These are phyloP conservation scores for Diaporthe velutina DNA, from an alignment of 2,329 filamentous ascomycete genomes.

Conservation along the genomic window DNA sequence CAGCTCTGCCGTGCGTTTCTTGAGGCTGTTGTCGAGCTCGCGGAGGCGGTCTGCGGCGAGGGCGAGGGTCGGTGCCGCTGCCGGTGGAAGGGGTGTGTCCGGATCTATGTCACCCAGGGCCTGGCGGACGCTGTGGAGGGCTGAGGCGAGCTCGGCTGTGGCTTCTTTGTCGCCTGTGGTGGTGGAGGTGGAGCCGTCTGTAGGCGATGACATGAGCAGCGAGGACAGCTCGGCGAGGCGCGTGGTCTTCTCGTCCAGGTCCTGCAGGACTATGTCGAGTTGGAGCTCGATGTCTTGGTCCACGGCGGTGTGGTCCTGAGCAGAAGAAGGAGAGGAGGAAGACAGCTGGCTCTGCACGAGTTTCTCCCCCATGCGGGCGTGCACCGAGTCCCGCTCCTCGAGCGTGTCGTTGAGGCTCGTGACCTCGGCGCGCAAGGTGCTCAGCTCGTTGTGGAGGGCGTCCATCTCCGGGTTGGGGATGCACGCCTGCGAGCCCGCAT, in stretches of 20 bases:
- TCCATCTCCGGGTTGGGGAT: neutral
- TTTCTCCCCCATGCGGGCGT: constrained; percentile 19
- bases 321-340: neutral
- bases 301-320: neutral
- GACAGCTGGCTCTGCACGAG: neutral
- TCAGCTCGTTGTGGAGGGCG: constrained; percentile 2
- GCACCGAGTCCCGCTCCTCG: neutral
- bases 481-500: constrained; percentile 6
- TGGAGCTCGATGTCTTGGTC: constrained; percentile 35
- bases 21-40: constrained; percentile 5
- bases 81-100: neutral
- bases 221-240: constrained; percentile 25
- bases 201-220: neutral
- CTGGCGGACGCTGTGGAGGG: constrained; percentile 24
- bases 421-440: constrained; percentile 31
- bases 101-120: constrained; percentile 17
- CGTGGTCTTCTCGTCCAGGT: constrained; percentile 33
- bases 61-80: neutral
- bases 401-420: constrained; percentile 18
- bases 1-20: constrained; percentile 1
- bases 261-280: constrained; percentile 38
- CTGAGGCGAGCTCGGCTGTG: constrained; percentile 1
- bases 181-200: neutral
- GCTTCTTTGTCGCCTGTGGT: neutral
- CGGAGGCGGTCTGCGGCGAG: constrained; percentile 13